Conservation (phyloP, 2,329 filamentous ascomycete genomes). For the Phyllosticta capitalensis region DNA sequence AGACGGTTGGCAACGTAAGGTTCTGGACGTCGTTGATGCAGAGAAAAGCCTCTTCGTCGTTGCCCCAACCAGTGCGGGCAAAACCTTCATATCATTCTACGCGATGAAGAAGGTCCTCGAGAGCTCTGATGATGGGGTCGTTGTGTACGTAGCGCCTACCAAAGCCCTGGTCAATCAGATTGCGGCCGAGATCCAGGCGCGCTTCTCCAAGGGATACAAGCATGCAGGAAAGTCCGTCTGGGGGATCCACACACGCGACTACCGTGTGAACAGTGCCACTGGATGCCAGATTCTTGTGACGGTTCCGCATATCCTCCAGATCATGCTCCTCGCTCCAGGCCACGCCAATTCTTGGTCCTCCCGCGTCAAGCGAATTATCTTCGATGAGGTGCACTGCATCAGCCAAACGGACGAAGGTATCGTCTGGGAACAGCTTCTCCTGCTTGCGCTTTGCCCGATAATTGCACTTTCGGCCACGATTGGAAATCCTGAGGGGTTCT, state of each 20-base stretch:
- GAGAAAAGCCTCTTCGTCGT: constrained; percentile 64
- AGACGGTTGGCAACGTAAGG: constrained; percentile 66
- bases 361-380: constrained; percentile 65
- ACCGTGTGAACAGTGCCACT: constrained; percentile 62
- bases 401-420: constrained; percentile 67
- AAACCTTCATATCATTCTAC: constrained; percentile 78
- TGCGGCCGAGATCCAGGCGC: constrained; percentile 65
- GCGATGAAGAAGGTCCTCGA: constrained; percentile 69
- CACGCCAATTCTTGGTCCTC: constrained; percentile 62
- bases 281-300: constrained; percentile 70
- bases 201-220: constrained; percentile 58
- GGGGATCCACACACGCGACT: constrained; percentile 69
- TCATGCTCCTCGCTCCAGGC: constrained; percentile 58
- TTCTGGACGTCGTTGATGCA: constrained; percentile 63
- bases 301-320: constrained; percentile 68
- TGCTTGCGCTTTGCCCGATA: constrained; percentile 66
- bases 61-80: constrained; percentile 69
- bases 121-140: constrained; percentile 56
- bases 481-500: constrained; percentile 64
- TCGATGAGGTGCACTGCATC: constrained; percentile 75
- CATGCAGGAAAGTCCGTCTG: constrained; percentile 59
- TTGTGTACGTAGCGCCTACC: constrained; percentile 73
- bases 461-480: constrained; percentile 73
- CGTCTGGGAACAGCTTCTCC: constrained; percentile 68
- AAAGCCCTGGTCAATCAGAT: constrained; percentile 80